A percentile compares a stretch with the other conserved stretches of the same genome.
Evolutionary conservation across 2,329 filamentous ascomycete species (phyloP).

Genomic region (Myriosclerotinia duriaeana): DNA sequence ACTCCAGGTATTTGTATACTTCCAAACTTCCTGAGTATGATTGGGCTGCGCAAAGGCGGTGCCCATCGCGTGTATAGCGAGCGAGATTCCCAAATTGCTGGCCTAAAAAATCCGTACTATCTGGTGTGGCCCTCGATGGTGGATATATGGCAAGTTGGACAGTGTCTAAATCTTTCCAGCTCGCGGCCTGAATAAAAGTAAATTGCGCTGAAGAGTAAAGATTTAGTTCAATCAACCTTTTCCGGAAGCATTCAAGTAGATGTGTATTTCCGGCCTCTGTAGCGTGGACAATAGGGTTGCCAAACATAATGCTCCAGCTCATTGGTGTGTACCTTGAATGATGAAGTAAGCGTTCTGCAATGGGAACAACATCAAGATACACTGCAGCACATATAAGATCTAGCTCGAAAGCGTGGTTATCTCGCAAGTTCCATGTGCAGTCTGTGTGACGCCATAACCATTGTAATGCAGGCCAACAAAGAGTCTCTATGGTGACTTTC

Average conservation of each 20-base stretch:
- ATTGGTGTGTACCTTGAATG: neutral
- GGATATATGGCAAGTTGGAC: constrained; percentile 24
- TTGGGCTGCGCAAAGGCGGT: no score
- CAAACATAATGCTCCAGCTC: neutral
- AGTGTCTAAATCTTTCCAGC: constrained; percentile 24
- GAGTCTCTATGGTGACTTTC: neutral
- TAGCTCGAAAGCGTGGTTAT: neutral
- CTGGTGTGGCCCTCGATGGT: constrained; percentile 17
- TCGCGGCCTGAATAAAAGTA: no score
- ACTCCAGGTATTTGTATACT: neutral
- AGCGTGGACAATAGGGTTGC: constrained; percentile 23
- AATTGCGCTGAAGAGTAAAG: neutral
- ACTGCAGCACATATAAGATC: neutral
- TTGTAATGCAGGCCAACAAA: neutral
- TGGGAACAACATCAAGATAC: neutral
- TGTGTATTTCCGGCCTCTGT: constrained; percentile 23
- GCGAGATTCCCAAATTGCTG: constrained; percentile 12
- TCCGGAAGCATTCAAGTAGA: constrained; percentile 24
- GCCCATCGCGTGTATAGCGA: neutral
- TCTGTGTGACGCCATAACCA: fast-evolving
- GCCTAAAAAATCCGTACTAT: constrained; percentile 17
- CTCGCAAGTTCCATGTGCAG: no score
- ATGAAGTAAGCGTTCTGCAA: neutral
- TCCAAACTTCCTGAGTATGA: neutral
- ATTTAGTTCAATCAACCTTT: neutral